Evolutionary conservation across 2,329 filamentous ascomycete species (phyloP).

Genomic region (Alternaria gansuensis): DNA sequence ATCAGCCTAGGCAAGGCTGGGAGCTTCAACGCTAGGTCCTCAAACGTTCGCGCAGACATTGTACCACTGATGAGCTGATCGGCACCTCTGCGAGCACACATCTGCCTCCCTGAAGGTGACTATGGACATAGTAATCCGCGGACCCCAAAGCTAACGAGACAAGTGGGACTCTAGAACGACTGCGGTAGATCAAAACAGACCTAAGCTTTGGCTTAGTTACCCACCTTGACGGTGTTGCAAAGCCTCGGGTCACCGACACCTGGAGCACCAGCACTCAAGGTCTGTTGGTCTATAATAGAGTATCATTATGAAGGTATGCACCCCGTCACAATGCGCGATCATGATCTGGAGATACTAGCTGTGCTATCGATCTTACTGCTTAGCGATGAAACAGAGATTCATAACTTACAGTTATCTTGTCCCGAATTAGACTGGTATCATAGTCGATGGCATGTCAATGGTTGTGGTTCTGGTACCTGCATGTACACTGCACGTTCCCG

Average conservation of each 20-base stretch:
- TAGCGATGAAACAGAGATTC: neutral
- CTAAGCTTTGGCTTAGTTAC: conserved; percentile 23
- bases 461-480: conserved; percentile 10
- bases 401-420: neutral
- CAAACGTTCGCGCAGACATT: conserved; percentile 14
- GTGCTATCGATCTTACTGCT: neutral
- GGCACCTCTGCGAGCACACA: conserved; percentile 7
- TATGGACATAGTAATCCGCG: conserved; percentile 29
- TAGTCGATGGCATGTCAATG: conserved; percentile 5
- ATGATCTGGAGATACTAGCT: neutral
- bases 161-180: conserved; percentile 19
- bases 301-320: neutral
- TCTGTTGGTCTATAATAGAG: neutral
- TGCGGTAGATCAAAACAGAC: conserved; percentile 23
- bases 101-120: conserved; percentile 11
- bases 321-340: neutral
- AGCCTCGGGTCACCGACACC: conserved; percentile 4
- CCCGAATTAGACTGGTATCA: neutral
- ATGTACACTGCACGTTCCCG: conserved; percentile 14
- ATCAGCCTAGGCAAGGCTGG: conserved; percentile 4
- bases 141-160: conserved; percentile 9
- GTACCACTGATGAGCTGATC: conserved; percentile 10
- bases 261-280: neutral
- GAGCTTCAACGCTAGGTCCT: conserved; percentile 7
- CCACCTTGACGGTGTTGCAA: neutral